Percentiles rank a stretch among this genome's conserved stretches.
Conservation (phyloP, 768 basidiomycete genomes). For the Amanita jacksonii region DNA sequence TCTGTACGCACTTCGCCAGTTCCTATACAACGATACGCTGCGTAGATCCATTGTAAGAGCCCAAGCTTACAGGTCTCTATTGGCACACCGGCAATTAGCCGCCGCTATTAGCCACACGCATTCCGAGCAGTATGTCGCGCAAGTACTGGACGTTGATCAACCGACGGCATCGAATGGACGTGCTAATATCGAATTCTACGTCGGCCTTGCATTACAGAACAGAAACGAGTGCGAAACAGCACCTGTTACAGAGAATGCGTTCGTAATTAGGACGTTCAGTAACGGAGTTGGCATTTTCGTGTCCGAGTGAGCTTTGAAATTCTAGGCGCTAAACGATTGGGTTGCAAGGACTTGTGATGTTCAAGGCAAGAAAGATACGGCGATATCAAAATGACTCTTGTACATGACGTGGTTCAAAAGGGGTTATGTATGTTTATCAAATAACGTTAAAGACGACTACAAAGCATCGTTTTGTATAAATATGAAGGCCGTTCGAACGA, state of each 20-base stretch:
- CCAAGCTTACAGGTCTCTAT: too few species aligned
- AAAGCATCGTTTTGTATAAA: too few species aligned
- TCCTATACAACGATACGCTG: slow-evolving; percentile 97
- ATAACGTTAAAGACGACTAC: not conserved
- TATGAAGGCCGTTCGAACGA: too few species aligned
- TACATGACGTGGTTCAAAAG: slow-evolving; percentile 52
- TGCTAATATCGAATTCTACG: slow-evolving; percentile 96
- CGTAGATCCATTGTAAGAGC: too few species aligned
- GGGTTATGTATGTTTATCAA: slow-evolving; percentile 20
- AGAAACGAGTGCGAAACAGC: slow-evolving; percentile 32
- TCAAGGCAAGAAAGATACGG: too few species aligned
- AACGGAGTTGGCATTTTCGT: slow-evolving; percentile 98
- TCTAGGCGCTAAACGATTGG: slow-evolving; percentile 41
- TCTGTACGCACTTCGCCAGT: slow-evolving; percentile 98
- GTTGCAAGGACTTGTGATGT: slow-evolving; percentile 88
- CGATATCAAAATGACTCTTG: slow-evolving; percentile 79
- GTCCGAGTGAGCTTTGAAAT: slow-evolving; percentile 54
- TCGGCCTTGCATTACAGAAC: slow-evolving; percentile 82
- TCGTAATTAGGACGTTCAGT: slow-evolving; percentile 87
- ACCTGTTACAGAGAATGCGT: slow-evolving; percentile 66
- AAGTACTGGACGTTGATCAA: slow-evolving; percentile 81
- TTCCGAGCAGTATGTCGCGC: slow-evolving; percentile 82
- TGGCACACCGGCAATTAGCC: slow-evolving; percentile 88
- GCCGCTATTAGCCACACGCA: slow-evolving; percentile 84
- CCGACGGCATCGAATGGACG: slow-evolving; percentile 85